A percentile compares a stretch with the other conserved stretches of the same genome.
Conservation (phyloP, 306 rosid species). For the Malus sylvestris region DNA sequence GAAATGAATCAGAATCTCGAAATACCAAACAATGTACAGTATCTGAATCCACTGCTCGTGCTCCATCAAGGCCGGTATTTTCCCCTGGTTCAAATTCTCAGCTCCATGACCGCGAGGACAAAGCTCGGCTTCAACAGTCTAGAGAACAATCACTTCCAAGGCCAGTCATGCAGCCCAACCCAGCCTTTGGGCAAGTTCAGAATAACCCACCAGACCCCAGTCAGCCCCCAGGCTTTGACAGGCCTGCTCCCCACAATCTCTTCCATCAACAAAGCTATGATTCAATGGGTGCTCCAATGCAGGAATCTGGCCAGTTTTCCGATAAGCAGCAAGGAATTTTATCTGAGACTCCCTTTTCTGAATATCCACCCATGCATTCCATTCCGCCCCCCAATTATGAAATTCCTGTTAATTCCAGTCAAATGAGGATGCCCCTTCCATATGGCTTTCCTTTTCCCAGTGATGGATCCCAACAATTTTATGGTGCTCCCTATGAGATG, state of each 20-base stretch:
- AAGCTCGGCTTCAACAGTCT: slow-evolving; percentile 55
- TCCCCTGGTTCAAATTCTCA: slow-evolving; percentile 83
- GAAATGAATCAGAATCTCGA: slow-evolving; percentile 78
- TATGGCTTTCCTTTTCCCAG: slow-evolving; percentile 59
- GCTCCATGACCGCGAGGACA: slow-evolving; percentile 72
- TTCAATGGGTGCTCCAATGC: slow-evolving; percentile 31
- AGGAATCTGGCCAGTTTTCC: slow-evolving; percentile 53
- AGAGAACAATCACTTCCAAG: slow-evolving; percentile 75
- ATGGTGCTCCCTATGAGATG: slow-evolving; percentile 62
- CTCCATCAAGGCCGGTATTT: slow-evolving; percentile 58
- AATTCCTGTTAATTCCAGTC: slow-evolving; percentile 56
- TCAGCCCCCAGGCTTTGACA: slow-evolving; percentile 71
- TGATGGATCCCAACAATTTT: slow-evolving; percentile 74
- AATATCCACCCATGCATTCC: slow-evolving; percentile 68
- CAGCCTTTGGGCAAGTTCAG: slow-evolving; percentile 59
- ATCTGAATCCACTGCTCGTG: slow-evolving; percentile 69
- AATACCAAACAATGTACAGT: slow-evolving; percentile 62
- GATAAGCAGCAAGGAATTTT: slow-evolving; percentile 67
- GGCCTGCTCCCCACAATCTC: slow-evolving; percentile 46
- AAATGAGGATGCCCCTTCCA: slow-evolving; percentile 58
- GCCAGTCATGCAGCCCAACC: slow-evolving; percentile 47
- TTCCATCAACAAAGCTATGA: slow-evolving; percentile 47
- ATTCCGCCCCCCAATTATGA: slow-evolving; percentile 46
- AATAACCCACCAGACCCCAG: slow-evolving; percentile 50
- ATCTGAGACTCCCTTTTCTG: slow-evolving; percentile 49